phyloP scores from a whole-genome alignment of 2,329 filamentous ascomycete genomes.

The Elsinoe ampelina region DNA sequence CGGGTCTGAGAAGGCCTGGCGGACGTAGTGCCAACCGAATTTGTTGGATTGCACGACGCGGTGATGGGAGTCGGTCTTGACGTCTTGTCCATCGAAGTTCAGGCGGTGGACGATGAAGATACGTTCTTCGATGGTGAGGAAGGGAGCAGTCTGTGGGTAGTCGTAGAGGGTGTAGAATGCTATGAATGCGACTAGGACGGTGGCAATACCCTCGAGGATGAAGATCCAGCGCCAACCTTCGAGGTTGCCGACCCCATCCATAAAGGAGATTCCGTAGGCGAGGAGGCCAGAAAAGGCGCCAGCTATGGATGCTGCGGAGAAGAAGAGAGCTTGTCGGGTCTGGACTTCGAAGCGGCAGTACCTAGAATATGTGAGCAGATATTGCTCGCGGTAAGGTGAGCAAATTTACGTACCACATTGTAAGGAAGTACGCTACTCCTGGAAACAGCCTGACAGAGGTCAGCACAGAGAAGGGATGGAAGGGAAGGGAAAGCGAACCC shows the following conservation, averaged over 20 bases:
- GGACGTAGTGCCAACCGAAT: constrained; percentile 32
- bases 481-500: constrained; percentile 2
- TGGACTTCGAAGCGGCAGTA: constrained; percentile 38
- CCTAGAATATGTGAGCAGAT: constrained; percentile 23
- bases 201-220: constrained; percentile 20
- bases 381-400: neutral
- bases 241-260: constrained; percentile 31
- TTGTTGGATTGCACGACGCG: constrained; percentile 19
- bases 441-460: constrained; percentile 14
- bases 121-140: constrained; percentile 15
- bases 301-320: constrained; percentile 40
- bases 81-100: constrained; percentile 18
- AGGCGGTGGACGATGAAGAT: constrained; percentile 20
- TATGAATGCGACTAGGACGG: constrained; percentile 34
- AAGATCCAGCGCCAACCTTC: constrained; percentile 25
- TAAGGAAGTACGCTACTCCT: constrained; percentile 19
- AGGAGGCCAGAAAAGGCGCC: constrained; percentile 46
- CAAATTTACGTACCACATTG: constrained; percentile 14
- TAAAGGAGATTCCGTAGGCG: constrained; percentile 33
- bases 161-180: constrained; percentile 45
- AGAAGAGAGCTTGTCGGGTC: constrained; percentile 39
- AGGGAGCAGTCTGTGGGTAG: constrained; percentile 48
- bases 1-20: constrained; percentile 39
- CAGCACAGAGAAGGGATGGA: neutral
- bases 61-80: neutral